Evolutionary conservation across 257 asterid species (phyloP).

Genomic region (Nicotiana attenuata): DNA sequence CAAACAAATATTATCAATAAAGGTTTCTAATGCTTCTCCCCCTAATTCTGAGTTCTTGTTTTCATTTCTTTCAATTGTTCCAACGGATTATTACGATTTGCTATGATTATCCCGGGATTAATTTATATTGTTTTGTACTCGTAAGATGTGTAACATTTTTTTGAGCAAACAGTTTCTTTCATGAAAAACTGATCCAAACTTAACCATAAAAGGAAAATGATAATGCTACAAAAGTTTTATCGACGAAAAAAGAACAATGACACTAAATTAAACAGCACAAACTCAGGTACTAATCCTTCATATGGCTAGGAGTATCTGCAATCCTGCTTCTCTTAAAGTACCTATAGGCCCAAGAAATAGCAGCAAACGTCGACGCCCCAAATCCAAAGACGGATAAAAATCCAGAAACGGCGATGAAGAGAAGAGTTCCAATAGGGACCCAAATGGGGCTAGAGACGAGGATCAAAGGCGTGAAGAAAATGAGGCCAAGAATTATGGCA

Average conservation of each 20-base stretch:
- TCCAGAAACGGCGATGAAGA: conserved; percentile 43
- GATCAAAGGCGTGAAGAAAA: conserved; percentile 60
- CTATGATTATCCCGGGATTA: no score
- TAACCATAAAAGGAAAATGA: neutral
- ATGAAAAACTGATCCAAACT: no score
- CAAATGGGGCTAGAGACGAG: conserved; percentile 78
- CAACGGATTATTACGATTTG: no score
- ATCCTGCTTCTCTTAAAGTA: conserved; percentile 60
- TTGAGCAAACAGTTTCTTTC: no score
- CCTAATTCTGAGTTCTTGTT: no score
- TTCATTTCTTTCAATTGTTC: no score
- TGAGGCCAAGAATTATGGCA: conserved; percentile 43
- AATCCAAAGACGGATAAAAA: conserved; percentile 43
- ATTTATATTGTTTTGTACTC: no score
- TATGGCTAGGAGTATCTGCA: conserved; percentile 65
- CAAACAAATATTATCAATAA: no score
- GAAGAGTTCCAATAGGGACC: conserved; percentile 51
- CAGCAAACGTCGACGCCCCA: conserved; percentile 21
- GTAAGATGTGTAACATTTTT: no score
- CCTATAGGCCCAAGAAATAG: conserved; percentile 12
- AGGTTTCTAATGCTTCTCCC: no score
- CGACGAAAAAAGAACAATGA: neutral
- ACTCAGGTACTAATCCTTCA: conserved; percentile 45
- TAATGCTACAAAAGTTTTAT: neutral
- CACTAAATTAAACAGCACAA: neutral